A percentile compares a stretch with the other conserved stretches of the same genome.
Conservation (phyloP, 345 rosid species). For the Populus euphratica region DNA sequence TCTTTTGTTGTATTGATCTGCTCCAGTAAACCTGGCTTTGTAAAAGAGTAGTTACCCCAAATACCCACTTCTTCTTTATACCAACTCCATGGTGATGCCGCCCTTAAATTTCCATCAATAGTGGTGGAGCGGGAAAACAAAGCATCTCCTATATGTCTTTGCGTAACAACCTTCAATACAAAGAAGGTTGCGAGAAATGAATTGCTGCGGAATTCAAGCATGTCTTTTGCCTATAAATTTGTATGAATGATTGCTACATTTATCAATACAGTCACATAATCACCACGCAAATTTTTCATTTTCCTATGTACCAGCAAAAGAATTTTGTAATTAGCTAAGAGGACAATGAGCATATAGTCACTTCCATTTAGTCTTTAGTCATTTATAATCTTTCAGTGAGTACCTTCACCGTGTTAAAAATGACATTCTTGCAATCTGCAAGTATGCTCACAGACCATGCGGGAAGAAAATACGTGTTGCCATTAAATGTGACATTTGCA, state of each 20-base stretch:
- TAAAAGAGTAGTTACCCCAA: conserved; percentile 47
- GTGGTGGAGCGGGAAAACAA: conserved; percentile 22
- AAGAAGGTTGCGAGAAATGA: not conserved
- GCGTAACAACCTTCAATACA: conserved; percentile 48
- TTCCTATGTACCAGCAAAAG: too few species aligned
- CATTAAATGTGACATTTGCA: conserved; percentile 47
- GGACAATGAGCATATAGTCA: too few species aligned
- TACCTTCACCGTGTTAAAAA: conserved; percentile 65
- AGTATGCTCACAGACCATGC: conserved; percentile 79
- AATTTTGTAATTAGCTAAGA: too few species aligned
- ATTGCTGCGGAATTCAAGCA: not conserved
- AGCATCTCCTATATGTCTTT: conserved; percentile 39
- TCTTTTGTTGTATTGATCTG: conserved; percentile 63
- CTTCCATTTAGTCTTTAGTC: not conserved
- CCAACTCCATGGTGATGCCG: conserved; percentile 47
- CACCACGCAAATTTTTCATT: too few species aligned
- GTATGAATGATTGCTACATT: too few species aligned
- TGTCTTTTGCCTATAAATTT: too few species aligned
- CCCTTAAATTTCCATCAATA: conserved; percentile 17
- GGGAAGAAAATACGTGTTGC: conserved; percentile 48
- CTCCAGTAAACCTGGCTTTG: conserved; percentile 41
- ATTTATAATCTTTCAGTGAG: not conserved
- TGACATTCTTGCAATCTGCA: conserved; percentile 56
- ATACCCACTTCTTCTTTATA: conserved; percentile 48
- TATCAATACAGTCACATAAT: too few species aligned